Base-by-base conservation (phyloP, 2,329 filamentous ascomycete genomes). In the Huntiella moniliformis region DNA sequence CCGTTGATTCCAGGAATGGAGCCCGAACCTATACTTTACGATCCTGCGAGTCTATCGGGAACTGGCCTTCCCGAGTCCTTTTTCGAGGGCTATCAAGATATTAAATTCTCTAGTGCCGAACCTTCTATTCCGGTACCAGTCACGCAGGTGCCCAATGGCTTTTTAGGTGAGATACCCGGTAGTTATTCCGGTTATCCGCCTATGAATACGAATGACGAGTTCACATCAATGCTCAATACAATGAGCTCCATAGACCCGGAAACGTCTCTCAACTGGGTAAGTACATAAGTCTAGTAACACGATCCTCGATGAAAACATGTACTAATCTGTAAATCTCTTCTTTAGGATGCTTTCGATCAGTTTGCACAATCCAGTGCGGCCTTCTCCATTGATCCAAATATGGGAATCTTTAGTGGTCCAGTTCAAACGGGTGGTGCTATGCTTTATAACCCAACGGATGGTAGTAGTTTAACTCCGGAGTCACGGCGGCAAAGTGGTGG, bases 291-390 rank as follows among this genome's bases (percentile, higher is more conserved):
- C 3, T 8, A 28, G 22, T 28, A 28, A 5, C 5, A 13, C 37
- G 17, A 7, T 5, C 32, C 33, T 38, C 3, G 42, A 44, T n/a
- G 12, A 16, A 39, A 28, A 28, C 22, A 28, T 8, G 4, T 10
- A 8, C 22, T 28, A 28, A 17, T 39, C 5, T 39, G 6, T 12
- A 22, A 8, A 34, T 38, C 40, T 16, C 4, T 49, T 47, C 4
- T 41, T 33, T 44, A 75, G 72, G 66, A 67, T 38, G 66, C 68
- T 10, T 68, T 76, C 41, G 71, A 76, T 50, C 73, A 66, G 44
- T 75, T 69, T 50, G 65, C 71, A 0, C 72, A 76, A 50, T 57
- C 44, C 10, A 41, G 43, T 35, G 33, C 48, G 7, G 48, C 44
- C n/a, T 43, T 49, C 15, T 35, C 32, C 4, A 41, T 49, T 28